Conservation (phyloP, 2,329 filamentous ascomycete species). For the Microdochium bolleyi region DNA sequence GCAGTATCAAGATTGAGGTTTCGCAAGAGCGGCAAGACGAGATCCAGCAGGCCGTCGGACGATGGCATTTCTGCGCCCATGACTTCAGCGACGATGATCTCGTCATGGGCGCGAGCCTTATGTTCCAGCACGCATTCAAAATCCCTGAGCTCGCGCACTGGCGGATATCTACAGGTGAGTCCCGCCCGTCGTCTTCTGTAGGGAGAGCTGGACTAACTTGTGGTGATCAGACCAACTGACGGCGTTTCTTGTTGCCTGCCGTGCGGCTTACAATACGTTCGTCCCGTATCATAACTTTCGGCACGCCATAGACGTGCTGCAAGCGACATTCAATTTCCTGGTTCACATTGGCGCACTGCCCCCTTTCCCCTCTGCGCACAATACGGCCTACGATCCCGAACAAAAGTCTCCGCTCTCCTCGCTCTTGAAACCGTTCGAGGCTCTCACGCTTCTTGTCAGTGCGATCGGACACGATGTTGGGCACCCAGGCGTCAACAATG, state of each 20-base stretch:
- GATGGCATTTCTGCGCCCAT: slow-evolving; percentile 86
- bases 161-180: slow-evolving; percentile 68
- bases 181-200: slow-evolving; percentile 11
- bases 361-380: slow-evolving; percentile 44
- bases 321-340: slow-evolving; percentile 87
- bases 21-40: slow-evolving; percentile 54
- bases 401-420: slow-evolving; percentile 60
- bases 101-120: slow-evolving; percentile 73
- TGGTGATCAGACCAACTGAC: slow-evolving; percentile 62
- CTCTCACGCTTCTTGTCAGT: slow-evolving; percentile 80
- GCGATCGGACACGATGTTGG: slow-evolving; percentile 98
- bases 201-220: slow-evolving; percentile 27
- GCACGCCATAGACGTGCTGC: slow-evolving; percentile 91
- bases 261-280: slow-evolving; percentile 91
- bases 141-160: slow-evolving; percentile 77
- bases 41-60: slow-evolving; percentile 63
- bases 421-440: slow-evolving; percentile 79
- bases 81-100: slow-evolving; percentile 87
- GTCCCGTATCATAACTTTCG: slow-evolving; percentile 98
- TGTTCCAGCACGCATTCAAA: slow-evolving; percentile 80
- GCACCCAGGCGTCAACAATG: slow-evolving; percentile 96
- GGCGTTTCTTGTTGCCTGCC: slow-evolving; percentile 78
- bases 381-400: slow-evolving; percentile 15
- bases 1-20: slow-evolving; percentile 60
- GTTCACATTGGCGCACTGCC: slow-evolving; percentile 71